Base-by-base conservation (phyloP, 345 rosid species). In the Eucalyptus shirleyi region DNA sequence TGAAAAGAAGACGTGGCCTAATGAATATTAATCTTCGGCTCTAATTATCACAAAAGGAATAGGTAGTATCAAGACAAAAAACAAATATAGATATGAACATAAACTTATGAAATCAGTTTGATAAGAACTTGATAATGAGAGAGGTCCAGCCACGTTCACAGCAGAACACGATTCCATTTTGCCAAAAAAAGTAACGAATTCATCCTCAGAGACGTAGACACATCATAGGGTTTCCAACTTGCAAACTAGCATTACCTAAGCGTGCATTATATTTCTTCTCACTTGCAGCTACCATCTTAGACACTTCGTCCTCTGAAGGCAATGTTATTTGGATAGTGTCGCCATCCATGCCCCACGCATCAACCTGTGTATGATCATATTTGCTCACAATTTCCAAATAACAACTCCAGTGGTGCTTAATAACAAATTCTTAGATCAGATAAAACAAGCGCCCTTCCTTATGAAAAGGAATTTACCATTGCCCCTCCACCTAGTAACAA, bases 271-370 rank as follows among this genome's bases (percentile, higher is more conserved):
- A 92, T 77, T 93, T 90, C 92, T 95, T 92, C 92, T 93, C 95
- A 77, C 96, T 92, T 18, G 86, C 86, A 60, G 93, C 91, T 89
- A 94, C 90, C 91, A 96, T 87, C 86, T 89, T 72, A 87, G 93
- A 91, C 50, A 94, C 91, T 91, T 93, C 94, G 69, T 53, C 88
- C 86, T 93, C 95, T 86, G 96, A 90, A 89, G 99, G 99, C 90
- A 96, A 50, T 56, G 49, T 87, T 86, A 97, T 94, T 89, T 95
- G 93, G 89, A 97, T 55, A 56, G 86, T 88, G 50, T 96, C 97
- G 91, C 99, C 99, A 94, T 97, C 99, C 93, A 91, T 93, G 90
- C 99, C 98, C 97, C 96, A 95, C 60, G 93, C 90, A 90, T 95
- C 95, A 90, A 96, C 93, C 99, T 97, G 96, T 87, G 87, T 45